phyloP scores from a whole-genome alignment of 2,329 filamentous ascomycete genomes.

The Niveomyces coronatus region DNA sequence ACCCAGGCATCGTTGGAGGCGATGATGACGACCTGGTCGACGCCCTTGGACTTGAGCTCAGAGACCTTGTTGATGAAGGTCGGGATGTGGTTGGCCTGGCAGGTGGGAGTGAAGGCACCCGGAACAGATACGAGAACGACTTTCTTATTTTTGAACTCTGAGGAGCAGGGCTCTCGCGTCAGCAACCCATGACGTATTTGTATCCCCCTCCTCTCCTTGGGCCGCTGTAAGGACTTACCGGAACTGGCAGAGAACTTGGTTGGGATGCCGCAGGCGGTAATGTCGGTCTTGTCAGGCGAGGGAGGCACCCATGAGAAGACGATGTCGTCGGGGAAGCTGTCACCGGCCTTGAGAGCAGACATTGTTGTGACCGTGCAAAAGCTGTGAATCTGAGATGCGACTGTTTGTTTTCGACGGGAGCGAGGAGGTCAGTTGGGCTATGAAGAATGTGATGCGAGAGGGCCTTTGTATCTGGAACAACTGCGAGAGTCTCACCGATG shows the following conservation, averaged over 20 bases:
- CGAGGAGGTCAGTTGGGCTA: background rate
- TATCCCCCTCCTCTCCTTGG: background rate
- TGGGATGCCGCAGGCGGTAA: slow-evolving; percentile 70
- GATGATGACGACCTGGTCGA: slow-evolving; percentile 72
- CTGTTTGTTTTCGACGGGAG: slow-evolving; percentile 1
- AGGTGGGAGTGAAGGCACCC: slow-evolving; percentile 79
- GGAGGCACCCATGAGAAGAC: slow-evolving; percentile 79
- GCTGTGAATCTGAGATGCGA: slow-evolving; percentile 9
- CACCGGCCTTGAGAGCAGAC: slow-evolving; percentile 66
- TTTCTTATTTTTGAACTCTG: slow-evolving; percentile 48
- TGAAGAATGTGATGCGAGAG: no score
- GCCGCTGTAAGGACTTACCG: slow-evolving; percentile 31
- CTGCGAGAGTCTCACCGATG: no score
- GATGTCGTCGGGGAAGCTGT: slow-evolving; percentile 72
- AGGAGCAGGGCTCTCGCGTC: no score
- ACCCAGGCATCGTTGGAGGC: slow-evolving; percentile 79
- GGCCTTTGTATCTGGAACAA: no score
- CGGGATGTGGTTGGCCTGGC: slow-evolving; percentile 71
- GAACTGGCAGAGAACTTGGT: slow-evolving; percentile 71
- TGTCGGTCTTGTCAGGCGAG: slow-evolving; percentile 53
- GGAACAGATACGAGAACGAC: slow-evolving; percentile 45
- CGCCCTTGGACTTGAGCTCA: slow-evolving; percentile 66
- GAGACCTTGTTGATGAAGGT: slow-evolving; percentile 65
- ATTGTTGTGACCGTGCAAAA: slow-evolving; percentile 28
- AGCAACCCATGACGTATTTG: background rate